Conservation (phyloP, 768 basidiomycete genomes). For the Trametes maxima region DNA sequence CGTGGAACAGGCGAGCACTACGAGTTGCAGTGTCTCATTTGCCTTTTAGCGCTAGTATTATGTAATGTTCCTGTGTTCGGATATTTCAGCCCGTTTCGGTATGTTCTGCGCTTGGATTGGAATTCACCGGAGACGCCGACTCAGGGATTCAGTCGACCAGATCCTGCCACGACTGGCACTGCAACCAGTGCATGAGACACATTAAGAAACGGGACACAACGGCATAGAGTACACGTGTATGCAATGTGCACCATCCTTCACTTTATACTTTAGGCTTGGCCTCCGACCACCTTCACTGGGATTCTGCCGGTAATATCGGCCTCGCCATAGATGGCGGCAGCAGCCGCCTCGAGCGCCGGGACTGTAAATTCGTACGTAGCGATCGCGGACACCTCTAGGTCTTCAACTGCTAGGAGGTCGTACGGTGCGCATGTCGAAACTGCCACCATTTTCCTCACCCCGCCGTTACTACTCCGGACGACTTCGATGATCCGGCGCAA, state of each 20-base stretch:
- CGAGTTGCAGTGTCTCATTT: slow-evolving; percentile 1
- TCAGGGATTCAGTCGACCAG: background rate
- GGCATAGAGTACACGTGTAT: too few relatives aligned
- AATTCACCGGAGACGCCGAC: too few relatives aligned
- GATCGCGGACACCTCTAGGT: slow-evolving; percentile 40
- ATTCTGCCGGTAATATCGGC: slow-evolving; percentile 28
- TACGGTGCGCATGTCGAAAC: slow-evolving; percentile 70
- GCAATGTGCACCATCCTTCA: background rate
- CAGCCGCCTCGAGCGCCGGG: slow-evolving; percentile 50
- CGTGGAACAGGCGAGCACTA: slow-evolving; percentile 5
- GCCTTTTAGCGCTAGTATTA: background rate
- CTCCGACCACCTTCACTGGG: slow-evolving; percentile 29
- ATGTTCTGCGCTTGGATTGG: background rate
- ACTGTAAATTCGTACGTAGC: slow-evolving; percentile 63
- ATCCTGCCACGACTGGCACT: background rate
- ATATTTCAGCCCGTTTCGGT: background rate
- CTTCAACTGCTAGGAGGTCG: slow-evolving; percentile 44
- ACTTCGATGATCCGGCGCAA: slow-evolving; percentile 35
- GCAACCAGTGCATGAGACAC: background rate
- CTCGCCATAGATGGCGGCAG: slow-evolving; percentile 47
- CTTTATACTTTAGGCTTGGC: background rate
- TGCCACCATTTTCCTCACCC: slow-evolving; percentile 43
- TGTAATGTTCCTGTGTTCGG: slow-evolving; percentile 13
- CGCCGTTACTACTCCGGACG: slow-evolving; percentile 18
- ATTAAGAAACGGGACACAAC: too few relatives aligned